Base-by-base conservation (phyloP, 2,329 filamentous ascomycete genomes). In the Diaporthe sp. region DNA sequence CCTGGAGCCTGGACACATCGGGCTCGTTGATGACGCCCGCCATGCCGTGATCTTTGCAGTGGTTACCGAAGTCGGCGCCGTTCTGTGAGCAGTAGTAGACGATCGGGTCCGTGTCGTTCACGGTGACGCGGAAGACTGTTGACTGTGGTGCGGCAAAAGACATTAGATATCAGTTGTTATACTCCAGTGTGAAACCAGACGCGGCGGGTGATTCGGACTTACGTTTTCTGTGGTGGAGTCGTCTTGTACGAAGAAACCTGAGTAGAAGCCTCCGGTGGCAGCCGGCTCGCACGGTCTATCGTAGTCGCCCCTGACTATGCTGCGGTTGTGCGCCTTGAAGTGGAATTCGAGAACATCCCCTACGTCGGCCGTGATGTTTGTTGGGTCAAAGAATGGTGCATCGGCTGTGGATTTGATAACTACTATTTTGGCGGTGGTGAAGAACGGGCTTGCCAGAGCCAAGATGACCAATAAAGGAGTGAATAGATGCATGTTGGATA, bases 261-360 rank as follows among this genome's bases (percentile, higher is more conserved):
- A 85, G 77, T 84, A 89, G 81, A 89, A 86, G 38, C 81, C 80
- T n/a, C 77, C 78, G 6, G 80, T 80, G 8, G 57, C 77, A 61
- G 86, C 81, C 4, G 87, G 86, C 25, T 84, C 78, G 78, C 88
- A 90, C 3, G 87, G 86, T n/a, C 84, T 80, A 64, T 82, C 82
- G 77, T 89, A 89, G 30, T 84, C 82, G 28, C 86, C 85, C 77
- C 86, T 83, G 3, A 84, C 86, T 19, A 90, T 86, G 15, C 85
- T 87, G 82, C 89, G 87, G 78, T 87, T 87, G 77, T 84, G 83
- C 4, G 86, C 83, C 73, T 85, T 84, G 80, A 89, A 90, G 77
- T 88, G 86, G 81, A 89, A 89, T 77, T 88, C 86, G 64, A 90
- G 82, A 61, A 86, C 82, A 76, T 87, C 87, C 72, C 88, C 88